phyloP scores from a whole-genome alignment of 331 rosid species.

The Cydonia oblonga region DNA sequence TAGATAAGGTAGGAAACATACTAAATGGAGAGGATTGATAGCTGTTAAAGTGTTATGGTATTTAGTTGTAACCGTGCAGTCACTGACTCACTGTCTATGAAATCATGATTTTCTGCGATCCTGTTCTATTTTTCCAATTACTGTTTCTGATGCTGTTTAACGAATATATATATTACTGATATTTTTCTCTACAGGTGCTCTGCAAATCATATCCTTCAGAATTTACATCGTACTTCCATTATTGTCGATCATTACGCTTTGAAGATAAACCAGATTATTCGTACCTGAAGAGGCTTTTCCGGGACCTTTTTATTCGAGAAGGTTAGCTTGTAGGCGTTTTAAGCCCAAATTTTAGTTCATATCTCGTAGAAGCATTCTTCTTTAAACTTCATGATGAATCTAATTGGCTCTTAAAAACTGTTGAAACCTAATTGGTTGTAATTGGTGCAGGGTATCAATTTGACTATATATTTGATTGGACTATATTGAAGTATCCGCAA shows the following conservation, averaged over 20 bases:
- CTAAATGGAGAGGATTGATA: background rate
- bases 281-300: constrained; percentile 83
- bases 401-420: background rate
- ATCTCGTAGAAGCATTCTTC: background rate
- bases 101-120: background rate
- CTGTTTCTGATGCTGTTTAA: background rate
- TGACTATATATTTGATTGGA: constrained; percentile 99
- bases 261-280: constrained; percentile 99
- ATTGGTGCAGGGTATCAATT: constrained; percentile 77
- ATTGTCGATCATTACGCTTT: constrained; percentile 85
- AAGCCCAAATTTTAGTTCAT: background rate
- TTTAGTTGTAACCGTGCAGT: background rate
- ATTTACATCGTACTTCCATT: constrained; percentile 88
- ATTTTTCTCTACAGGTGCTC: constrained; percentile 41
- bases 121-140: background rate
- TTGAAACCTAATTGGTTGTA: background rate
- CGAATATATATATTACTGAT: background rate
- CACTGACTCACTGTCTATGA: background rate
- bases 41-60: background rate
- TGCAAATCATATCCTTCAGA: constrained; percentile 88
- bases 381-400: background rate
- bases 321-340: constrained; percentile 32
- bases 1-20: background rate
- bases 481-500: constrained; percentile 86
- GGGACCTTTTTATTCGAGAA: constrained; percentile 97